Evolutionary conservation across 495 filamentous ascomycete species (phyloP).

Genomic region (Penicillium silybi): DNA sequence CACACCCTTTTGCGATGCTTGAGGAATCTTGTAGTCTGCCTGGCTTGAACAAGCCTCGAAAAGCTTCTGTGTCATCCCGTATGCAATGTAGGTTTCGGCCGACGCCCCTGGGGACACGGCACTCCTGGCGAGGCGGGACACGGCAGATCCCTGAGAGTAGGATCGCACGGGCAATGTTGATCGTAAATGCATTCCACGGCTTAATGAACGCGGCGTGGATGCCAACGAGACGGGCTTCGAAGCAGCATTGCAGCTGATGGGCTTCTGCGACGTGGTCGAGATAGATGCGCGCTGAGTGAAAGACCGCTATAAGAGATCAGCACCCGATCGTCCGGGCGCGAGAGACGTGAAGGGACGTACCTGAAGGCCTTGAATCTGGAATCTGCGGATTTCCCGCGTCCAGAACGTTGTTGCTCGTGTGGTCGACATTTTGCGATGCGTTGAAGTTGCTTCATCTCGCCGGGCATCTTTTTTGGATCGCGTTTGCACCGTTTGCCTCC

Average conservation of each 20-base stretch:
- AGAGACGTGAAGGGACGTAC: background rate
- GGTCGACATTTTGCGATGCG: slow-evolving; percentile 16
- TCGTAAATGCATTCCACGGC: background rate
- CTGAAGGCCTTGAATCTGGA: slow-evolving; percentile 9
- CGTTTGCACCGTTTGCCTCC: background rate
- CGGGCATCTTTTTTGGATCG: slow-evolving; percentile 5
- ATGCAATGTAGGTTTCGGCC: slow-evolving; percentile 70
- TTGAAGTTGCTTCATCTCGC: background rate
- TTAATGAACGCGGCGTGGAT: background rate
- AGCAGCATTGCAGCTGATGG: background rate
- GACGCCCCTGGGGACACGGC: slow-evolving; percentile 35
- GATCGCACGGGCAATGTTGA: background rate
- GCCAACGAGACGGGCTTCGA: background rate
- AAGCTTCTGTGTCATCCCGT: slow-evolving; percentile 70
- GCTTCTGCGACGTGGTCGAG: slow-evolving; percentile 1
- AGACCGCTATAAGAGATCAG: slow-evolving; percentile 8
- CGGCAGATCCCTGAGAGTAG: slow-evolving; percentile 12
- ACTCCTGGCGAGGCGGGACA: slow-evolving; percentile 33
- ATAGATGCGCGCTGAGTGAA: slow-evolving; percentile 8
- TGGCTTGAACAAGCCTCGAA: slow-evolving; percentile 73
- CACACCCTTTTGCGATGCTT: slow-evolving; percentile 47
- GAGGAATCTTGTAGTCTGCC: slow-evolving; percentile 68
- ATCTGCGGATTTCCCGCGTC: slow-evolving; percentile 13
- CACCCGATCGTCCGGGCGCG: background rate
- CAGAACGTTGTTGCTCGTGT: slow-evolving; percentile 19